Base-by-base conservation (phyloP, 83 land plant species). In the Picea mariana region DNA sequence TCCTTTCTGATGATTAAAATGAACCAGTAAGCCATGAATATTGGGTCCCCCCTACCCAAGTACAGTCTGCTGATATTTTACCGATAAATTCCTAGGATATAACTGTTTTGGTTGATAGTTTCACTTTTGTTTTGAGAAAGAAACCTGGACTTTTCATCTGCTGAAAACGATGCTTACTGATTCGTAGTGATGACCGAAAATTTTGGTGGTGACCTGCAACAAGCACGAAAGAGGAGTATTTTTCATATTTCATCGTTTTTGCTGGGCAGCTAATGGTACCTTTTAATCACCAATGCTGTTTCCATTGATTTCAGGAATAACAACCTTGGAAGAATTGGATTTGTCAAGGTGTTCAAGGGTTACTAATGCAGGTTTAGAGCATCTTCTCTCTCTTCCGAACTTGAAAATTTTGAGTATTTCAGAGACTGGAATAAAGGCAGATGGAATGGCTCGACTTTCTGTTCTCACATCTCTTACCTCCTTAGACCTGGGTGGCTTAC, bases 401-500 rank as follows among this genome's bases (percentile, higher is more conserved):
- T 83, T 97, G 76, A 89, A 92, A 80, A 92, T 89, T 79, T 77
- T 97, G 42, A 87, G 89, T 69, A 31, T 97, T 47, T 88, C 97
- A 69, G 93, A 91, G 85, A 97, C 98, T 13, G 86, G 92, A 61
- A 66, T 97, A 17, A 98, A 91, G 60, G 83, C 85, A 18, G 73
- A 89, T 65, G 99, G 94, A 15, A 69, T 96, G 34, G 79, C 49
- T 26, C 85, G 78, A 17, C 89, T 97, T 65, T 81, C 92, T 21
- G 77, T 86, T 31, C 95, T 97, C 20, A 81, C 64, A 75, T 80
- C 84, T 6, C 87, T 96, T 31, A 68, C 26, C 27, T 83, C 85
- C 6, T 82, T 97, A 80, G 98, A 96, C 88, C 80, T 97, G 80
- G 99, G 99, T 38, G 99, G 99, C 11, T 84, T 95, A 20, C 95